phyloP scores from a whole-genome alignment of 306 rosid genomes.

The Inga leiocalycina region DNA sequence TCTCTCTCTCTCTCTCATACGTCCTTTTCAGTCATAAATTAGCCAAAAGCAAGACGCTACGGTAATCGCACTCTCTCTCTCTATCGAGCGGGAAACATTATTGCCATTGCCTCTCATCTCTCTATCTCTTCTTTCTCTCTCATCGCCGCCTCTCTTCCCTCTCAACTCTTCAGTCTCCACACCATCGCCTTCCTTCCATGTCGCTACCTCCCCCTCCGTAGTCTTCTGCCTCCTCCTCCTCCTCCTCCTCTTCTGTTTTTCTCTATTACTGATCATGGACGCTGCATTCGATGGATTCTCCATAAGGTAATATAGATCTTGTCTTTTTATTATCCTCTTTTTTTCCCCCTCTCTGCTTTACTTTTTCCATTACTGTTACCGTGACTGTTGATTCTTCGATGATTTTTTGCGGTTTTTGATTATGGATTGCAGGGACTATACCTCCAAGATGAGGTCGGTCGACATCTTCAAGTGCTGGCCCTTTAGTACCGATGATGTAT shows the following conservation, averaged over 20 bases:
- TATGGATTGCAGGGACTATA: constrained; percentile 45
- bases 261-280: constrained; percentile 43
- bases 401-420: not conserved
- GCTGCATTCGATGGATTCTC: constrained; percentile 61
- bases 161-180: not conserved
- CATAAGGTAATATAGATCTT: constrained; percentile 49
- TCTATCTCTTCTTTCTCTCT: constrained; percentile 9
- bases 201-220: not conserved
- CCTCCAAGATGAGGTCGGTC: constrained; percentile 54
- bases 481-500: constrained; percentile 32
- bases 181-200: not conserved
- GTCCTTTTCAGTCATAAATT: constrained; percentile 82
- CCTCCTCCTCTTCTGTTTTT: not conserved
- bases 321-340: not conserved
- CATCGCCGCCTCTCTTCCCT: not conserved
- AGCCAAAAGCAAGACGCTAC: constrained; percentile 34
- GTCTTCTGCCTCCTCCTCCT: not conserved
- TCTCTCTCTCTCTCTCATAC: constrained; percentile 57
- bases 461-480: constrained; percentile 63
- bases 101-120: not conserved
- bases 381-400: not conserved
- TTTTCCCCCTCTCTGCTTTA: not conserved
- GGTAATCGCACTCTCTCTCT: constrained; percentile 8
- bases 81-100: constrained; percentile 33
- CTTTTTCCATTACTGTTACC: not conserved